These are phyloP conservation scores for Coffea eugenioides DNA, from an alignment of 257 asterid genomes.

Conservation along the genomic window DNA sequence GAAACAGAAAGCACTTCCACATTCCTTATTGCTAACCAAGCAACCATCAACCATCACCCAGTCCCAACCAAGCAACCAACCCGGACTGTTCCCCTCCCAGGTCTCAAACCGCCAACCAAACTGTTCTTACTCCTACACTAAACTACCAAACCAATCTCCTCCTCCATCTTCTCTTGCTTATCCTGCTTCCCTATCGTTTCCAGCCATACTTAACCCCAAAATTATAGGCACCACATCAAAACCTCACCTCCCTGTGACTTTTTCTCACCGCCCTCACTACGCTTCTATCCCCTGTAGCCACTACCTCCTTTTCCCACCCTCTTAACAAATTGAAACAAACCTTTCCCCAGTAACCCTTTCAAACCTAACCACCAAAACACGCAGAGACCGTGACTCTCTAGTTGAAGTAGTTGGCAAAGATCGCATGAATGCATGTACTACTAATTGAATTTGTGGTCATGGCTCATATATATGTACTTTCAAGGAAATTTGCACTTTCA, in stretches of 20 bases:
- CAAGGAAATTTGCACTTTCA: not conserved
- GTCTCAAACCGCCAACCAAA: not conserved
- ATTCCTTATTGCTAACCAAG: not conserved
- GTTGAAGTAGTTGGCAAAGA: not conserved
- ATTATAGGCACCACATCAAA: not conserved
- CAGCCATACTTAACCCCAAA: not conserved
- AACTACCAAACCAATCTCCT: not conserved
- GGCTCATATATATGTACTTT: not conserved
- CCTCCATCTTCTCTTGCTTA: not conserved
- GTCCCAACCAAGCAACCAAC: not conserved
- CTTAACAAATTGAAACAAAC: not conserved
- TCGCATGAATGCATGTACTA: not conserved
- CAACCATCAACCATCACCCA: not conserved
- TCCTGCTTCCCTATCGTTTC: not conserved
- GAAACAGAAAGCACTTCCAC: not conserved
- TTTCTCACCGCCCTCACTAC: not conserved
- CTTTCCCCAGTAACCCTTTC: not conserved
- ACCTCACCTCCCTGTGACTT: not conserved
- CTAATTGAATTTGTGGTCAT: too few species aligned
- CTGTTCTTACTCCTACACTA: not conserved
- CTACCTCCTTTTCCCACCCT: not conserved
- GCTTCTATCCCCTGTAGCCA: not conserved
- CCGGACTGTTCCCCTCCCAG: not conserved
- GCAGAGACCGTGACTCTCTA: not conserved
- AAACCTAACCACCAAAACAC: not conserved